These are phyloP conservation scores for Trifolium dubium DNA, from an alignment of 306 rosid genomes.

Conservation along the genomic window DNA sequence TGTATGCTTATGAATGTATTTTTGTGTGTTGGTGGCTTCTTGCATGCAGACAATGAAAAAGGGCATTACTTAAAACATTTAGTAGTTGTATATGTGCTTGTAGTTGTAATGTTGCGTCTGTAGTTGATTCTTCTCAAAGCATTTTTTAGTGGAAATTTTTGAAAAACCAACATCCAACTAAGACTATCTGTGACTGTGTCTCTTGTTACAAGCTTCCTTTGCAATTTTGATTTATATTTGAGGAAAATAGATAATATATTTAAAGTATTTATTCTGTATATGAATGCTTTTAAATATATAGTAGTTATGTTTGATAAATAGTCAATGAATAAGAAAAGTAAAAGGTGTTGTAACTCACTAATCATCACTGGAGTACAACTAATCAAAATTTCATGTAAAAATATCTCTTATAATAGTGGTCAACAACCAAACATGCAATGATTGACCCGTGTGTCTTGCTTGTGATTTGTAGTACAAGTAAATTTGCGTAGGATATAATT, in stretches of 20 bases:
- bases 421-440: not conserved
- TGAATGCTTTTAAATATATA: too few relatives aligned
- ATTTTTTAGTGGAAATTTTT: not conserved
- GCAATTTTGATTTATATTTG: too few relatives aligned
- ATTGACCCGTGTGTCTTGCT: not conserved
- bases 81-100: not conserved
- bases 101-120: too few relatives aligned
- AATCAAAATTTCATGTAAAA: too few relatives aligned
- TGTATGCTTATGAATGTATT: slow-evolving; percentile 29
- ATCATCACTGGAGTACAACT: too few relatives aligned
- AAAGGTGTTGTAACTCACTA: too few relatives aligned
- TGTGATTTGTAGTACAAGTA: slow-evolving; percentile 8
- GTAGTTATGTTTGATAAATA: too few relatives aligned
- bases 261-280: too few relatives aligned
- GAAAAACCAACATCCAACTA: not conserved
- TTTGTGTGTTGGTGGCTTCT: slow-evolving; percentile 17
- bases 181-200: too few relatives aligned
- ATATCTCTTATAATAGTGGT: not conserved
- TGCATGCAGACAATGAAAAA: slow-evolving; percentile 27
- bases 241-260: too few relatives aligned
- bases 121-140: not conserved
- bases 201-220: too few relatives aligned
- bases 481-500: not conserved
- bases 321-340: too few relatives aligned
- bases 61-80: slow-evolving; percentile 3